A percentile compares a stretch with the other conserved stretches of the same genome.
Evolutionary conservation across 163 green algal genomes (phyloP).

Genomic region (Smithsoniella earleae): DNA sequence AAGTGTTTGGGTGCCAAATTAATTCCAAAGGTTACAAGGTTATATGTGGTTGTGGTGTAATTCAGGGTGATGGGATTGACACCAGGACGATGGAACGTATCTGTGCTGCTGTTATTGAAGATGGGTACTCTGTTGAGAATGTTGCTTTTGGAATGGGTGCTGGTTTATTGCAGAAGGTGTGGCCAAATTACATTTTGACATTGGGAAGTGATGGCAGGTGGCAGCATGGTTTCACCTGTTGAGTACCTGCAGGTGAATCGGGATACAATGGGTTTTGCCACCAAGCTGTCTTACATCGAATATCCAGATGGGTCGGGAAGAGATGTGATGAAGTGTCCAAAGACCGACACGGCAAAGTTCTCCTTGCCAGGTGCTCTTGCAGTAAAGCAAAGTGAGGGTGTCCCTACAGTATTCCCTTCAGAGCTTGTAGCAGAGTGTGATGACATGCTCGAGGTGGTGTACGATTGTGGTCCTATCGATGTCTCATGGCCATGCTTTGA

Average conservation of each 20-base stretch:
- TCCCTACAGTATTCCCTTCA: constrained; percentile 71
- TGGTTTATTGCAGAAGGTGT: constrained; percentile 75
- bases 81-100: constrained; percentile 46
- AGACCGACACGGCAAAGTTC: constrained; percentile 60
- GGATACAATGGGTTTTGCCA: constrained; percentile 86
- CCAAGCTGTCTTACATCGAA: constrained; percentile 77
- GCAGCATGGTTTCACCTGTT: too few relatives aligned
- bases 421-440: constrained; percentile 51
- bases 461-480: constrained; percentile 56
- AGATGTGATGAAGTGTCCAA: constrained; percentile 80
- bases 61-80: constrained; percentile 69
- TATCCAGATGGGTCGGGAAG: constrained; percentile 53
- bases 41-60: constrained; percentile 61
- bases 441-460: constrained; percentile 67
- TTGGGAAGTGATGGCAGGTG: background rate
- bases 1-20: constrained; percentile 63
- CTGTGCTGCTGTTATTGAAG: constrained; percentile 49
- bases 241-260: constrained; percentile 50
- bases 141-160: constrained; percentile 85
- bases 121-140: constrained; percentile 63
- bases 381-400: constrained; percentile 62
- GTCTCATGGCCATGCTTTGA: background rate
- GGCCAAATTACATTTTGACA: constrained; percentile 19
- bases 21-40: constrained; percentile 78
- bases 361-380: constrained; percentile 64